These are phyloP conservation scores for Coemansia sp. DNA, from an alignment of 371 early-diverging fungal species.

Conservation along the genomic window DNA sequence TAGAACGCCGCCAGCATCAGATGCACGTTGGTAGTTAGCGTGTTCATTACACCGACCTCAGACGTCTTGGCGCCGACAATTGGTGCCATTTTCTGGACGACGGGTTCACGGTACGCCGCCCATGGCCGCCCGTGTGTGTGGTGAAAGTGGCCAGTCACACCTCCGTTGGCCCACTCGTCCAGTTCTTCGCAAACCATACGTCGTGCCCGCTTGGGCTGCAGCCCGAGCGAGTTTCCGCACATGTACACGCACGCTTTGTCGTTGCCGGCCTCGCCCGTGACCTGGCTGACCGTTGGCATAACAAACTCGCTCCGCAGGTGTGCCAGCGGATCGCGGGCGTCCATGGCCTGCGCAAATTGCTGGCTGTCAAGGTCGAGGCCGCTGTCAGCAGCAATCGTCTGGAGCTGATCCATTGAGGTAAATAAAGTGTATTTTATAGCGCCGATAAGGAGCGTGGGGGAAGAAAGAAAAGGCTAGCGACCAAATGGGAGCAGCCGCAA, in stretches of 20 bases:
- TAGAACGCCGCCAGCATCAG: constrained; percentile 90
- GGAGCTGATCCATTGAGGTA: constrained; percentile 28
- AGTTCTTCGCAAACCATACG: constrained; percentile 81
- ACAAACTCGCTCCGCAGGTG: constrained; percentile 65
- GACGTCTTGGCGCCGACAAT: constrained; percentile 74
- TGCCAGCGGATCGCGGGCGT: constrained; percentile 59
- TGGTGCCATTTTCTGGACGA: constrained; percentile 68
- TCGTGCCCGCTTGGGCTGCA: constrained; percentile 73
- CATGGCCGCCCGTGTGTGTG: constrained; percentile 86
- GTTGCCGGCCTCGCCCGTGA: constrained; percentile 8
- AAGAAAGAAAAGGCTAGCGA: background rate
- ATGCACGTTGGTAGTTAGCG: constrained; percentile 91
- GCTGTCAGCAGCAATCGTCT: constrained; percentile 12
- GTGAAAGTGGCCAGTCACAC: constrained; percentile 84
- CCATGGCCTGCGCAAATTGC: constrained; percentile 62
- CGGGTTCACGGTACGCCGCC: constrained; percentile 80
- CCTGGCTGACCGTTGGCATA: constrained; percentile 59
- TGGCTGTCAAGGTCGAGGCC: constrained; percentile 15
- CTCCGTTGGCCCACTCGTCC: constrained; percentile 81
- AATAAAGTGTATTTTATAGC: background rate
- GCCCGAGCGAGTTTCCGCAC: constrained; percentile 92
- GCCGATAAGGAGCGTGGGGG: background rate
- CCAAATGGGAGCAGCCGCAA: background rate
- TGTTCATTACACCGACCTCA: constrained; percentile 91
- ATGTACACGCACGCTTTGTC: constrained; percentile 67